Evolutionary conservation across 257 asterid genomes (phyloP).

Genomic region (Galeopsis tetrahit): DNA sequence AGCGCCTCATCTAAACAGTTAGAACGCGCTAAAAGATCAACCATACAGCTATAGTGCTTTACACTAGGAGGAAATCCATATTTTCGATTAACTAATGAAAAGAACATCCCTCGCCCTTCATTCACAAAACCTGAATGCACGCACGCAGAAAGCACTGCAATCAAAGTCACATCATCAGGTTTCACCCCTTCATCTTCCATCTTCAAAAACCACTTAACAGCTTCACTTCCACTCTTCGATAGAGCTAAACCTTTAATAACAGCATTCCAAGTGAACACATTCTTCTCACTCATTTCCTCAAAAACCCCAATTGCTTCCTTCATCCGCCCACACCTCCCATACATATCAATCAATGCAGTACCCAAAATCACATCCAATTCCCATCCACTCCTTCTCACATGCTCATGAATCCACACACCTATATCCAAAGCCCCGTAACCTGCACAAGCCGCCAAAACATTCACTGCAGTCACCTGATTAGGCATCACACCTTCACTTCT

Average conservation of each 20-base stretch:
- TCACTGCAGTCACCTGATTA: conserved; percentile 77
- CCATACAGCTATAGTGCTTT: conserved; percentile 69
- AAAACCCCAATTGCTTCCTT: conserved; percentile 54
- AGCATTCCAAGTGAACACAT: conserved; percentile 71
- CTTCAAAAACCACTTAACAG: conserved; percentile 54
- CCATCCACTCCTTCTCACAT: conserved; percentile 54
- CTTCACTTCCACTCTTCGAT: conserved; percentile 60
- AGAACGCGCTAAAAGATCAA: conserved; percentile 62
- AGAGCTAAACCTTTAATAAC: conserved; percentile 68
- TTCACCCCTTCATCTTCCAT: conserved; percentile 57
- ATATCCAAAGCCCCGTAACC: conserved; percentile 52
- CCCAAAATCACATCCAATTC: conserved; percentile 74
- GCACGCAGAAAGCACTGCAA: conserved; percentile 63
- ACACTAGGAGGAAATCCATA: conserved; percentile 61
- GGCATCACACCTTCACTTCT: conserved; percentile 56
- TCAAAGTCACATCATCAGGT: conserved; percentile 66
- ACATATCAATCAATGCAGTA: conserved; percentile 74
- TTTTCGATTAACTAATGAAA: conserved; percentile 43
- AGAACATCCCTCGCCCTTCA: conserved; percentile 55
- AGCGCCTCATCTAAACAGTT: conserved; percentile 56
- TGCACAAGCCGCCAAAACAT: conserved; percentile 71
- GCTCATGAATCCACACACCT: conserved; percentile 65
- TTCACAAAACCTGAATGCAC: conserved; percentile 57
- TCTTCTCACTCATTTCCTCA: conserved; percentile 52
- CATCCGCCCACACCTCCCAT: conserved; percentile 62